Evolutionary conservation across 2,329 filamentous ascomycete species (phyloP), one percentile per base, ranked within the genome.

Genomic region (Monosporascus sp.): DNA sequence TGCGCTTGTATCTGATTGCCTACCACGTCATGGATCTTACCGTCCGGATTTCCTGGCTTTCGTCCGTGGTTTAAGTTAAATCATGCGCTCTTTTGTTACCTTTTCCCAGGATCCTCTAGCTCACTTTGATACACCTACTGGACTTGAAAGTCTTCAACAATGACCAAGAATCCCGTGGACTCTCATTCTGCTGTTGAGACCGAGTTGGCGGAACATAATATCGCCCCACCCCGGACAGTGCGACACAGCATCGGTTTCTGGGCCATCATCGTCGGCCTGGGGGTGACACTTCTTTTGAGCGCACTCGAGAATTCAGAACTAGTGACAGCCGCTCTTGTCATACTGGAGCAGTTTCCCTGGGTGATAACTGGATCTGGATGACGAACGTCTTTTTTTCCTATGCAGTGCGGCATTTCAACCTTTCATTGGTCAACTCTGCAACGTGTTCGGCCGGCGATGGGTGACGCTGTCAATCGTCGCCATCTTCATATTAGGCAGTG

Each of bases 401-500:
- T 40, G 44, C 22, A 53, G 49, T 31, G 37, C 52, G 1, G 52
- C 52, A 1, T 48, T 59, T 5, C 50, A 52, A 34, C 60, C 60
- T 0, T 61, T 77, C 11, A 64, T 73, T 31, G 74, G 74, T 41
- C 71, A 74, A 11, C 63, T 77, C 1, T 72, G 69, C 2, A 71
- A 76, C 58, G 66, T 76, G 26, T 76, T 73, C 49, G 74, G 74
- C 17, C 69, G 73, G 31, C 69, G 72, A 54, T 75, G 71, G 68
- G 68, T 73, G 56, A 67, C 72, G 8, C 64, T 76, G 0, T 48
- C 62, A 7, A 64, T 75, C 3, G 71, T 81, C 1, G 67, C 64
- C 11, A 55, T 80, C 1, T 83, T 83, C 54, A 70, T 69, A 0
- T 58, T 84, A 0, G 82, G 82, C 0, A 81, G 79, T 52, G 77